Conservation (phyloP, 805 yeast species). For the Barnettozyma botsteinii region DNA sequence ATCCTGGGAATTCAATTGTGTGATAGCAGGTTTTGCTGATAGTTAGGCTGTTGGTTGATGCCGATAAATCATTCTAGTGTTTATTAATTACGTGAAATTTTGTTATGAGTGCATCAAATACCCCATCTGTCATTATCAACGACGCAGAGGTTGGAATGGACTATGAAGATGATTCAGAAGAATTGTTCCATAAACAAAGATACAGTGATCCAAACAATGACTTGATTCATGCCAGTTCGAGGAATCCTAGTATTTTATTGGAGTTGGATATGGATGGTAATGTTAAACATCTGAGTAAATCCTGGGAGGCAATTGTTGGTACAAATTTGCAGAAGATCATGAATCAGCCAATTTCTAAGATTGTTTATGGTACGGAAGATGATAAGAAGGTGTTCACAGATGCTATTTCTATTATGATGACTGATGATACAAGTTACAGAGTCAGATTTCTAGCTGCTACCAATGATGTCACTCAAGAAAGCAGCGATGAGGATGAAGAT, state of each 20-base stretch:
- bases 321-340: slow-evolving; percentile 51
- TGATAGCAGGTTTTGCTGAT: no score
- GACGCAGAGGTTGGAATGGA: slow-evolving; percentile 3
- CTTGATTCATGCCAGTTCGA: slow-evolving; percentile 55
- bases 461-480: slow-evolving; percentile 26
- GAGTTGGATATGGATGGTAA: slow-evolving; percentile 79
- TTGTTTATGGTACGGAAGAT: slow-evolving; percentile 58
- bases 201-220: slow-evolving; percentile 36
- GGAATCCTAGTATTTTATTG: slow-evolving; percentile 70
- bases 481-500: slow-evolving; percentile 15
- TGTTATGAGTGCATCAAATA: slow-evolving; percentile 1
- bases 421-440: slow-evolving; percentile 71
- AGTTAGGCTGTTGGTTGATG: no score
- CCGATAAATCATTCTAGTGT: no score
- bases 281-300: slow-evolving; percentile 65
- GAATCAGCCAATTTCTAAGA: slow-evolving; percentile 49
- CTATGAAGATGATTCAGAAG: no score
- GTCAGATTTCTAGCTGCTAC: slow-evolving; percentile 59
- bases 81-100: no score
- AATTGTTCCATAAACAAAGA: no score
- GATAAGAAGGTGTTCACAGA: slow-evolving; percentile 64
- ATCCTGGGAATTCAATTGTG: no score
- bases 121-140: slow-evolving; percentile 7
- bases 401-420: slow-evolving; percentile 65
- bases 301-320: slow-evolving; percentile 79